phyloP scores from a whole-genome alignment of 164 flowering plant species.

The Stephania japonica region DNA sequence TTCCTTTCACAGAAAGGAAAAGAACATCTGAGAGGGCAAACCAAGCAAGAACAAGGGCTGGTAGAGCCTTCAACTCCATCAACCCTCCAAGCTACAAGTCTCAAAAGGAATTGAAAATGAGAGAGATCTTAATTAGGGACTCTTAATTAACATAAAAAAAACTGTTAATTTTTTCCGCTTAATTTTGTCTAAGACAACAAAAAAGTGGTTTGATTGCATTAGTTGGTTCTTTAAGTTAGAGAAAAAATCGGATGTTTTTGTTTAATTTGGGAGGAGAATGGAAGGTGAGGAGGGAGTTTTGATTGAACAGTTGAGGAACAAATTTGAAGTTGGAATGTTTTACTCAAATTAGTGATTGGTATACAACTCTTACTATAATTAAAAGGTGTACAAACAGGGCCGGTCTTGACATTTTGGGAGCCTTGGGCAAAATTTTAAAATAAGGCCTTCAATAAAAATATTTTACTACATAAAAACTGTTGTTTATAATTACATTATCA shows the following conservation, averaged over 20 bases:
- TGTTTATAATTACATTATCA: too few relatives aligned
- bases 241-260: constrained; percentile 2
- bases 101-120: too few relatives aligned
- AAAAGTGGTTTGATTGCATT: not conserved
- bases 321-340: not conserved
- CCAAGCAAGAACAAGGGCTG: constrained; percentile 27
- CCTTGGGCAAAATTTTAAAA: too few relatives aligned
- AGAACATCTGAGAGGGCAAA: constrained; percentile 23
- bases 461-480: too few relatives aligned
- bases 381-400: too few relatives aligned
- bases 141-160: too few relatives aligned
- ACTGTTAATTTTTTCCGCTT: not conserved
- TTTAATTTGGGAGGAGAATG: not conserved
- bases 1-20: constrained; percentile 20
- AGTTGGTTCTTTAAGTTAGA: not conserved
- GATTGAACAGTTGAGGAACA: not conserved
- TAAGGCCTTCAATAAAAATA: too few relatives aligned
- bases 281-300: constrained; percentile 5
- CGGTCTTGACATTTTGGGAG: too few relatives aligned
- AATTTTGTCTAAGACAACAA: not conserved
- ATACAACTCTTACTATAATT: too few relatives aligned
- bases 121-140: too few relatives aligned
- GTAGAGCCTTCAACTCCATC: constrained; percentile 20
- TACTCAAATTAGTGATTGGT: too few relatives aligned
- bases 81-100: not conserved